A percentile compares a stretch with the other conserved stretches of the same genome.
Conservation (phyloP, 306 rosid species). For the Malus domestica region DNA sequence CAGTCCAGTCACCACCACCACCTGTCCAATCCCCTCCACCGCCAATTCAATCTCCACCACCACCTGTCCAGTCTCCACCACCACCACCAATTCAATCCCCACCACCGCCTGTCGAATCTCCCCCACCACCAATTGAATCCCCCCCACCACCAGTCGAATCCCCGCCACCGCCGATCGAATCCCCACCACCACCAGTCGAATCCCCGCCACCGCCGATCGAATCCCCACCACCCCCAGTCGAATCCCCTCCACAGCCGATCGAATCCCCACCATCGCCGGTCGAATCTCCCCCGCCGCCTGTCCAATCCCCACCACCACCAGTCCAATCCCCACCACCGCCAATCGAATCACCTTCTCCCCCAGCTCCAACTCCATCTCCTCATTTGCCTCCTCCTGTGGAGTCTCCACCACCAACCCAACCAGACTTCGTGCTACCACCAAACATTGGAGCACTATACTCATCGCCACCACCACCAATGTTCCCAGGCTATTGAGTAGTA, state of each 20-base stretch:
- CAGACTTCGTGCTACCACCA: conserved; percentile 37
- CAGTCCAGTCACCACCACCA: neutral
- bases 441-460: conserved; percentile 32
- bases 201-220: neutral
- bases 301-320: neutral
- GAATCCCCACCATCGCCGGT: neutral
- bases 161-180: neutral
- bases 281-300: neutral
- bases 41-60: conserved; percentile 6
- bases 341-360: neutral
- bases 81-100: neutral
- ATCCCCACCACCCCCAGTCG: neutral
- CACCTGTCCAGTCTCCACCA: neutral
- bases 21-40: neutral
- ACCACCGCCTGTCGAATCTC: neutral
- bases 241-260: neutral
- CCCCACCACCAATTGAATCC: too few relatives aligned
- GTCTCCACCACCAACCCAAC: neutral
- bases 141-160: neutral
- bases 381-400: neutral
- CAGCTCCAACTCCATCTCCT: neutral
- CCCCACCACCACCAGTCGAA: neutral
- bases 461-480: conserved; percentile 67
- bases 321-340: neutral
- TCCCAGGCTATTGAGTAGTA: conserved; percentile 40